Evolutionary conservation across 208 protist genomes (phyloP).

Genomic region (Vickermania ingenoplastis): DNA sequence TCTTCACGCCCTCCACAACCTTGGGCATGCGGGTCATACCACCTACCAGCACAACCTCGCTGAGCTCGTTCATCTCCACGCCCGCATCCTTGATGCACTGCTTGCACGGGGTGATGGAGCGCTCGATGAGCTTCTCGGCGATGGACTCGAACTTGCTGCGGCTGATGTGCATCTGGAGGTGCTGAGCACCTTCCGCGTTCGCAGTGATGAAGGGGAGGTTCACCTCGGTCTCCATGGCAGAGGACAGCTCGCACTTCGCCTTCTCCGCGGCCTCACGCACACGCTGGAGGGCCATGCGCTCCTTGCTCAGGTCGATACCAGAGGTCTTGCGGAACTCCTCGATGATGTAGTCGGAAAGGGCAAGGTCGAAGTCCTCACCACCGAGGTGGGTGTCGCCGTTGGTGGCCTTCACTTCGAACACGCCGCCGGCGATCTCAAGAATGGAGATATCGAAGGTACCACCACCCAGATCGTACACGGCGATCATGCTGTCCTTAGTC

Average conservation of each 20-base stretch:
- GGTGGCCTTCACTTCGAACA: conserved; percentile 97
- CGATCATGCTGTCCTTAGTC: conserved; percentile 27
- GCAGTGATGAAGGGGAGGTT: conserved; percentile 95
- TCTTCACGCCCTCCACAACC: conserved; percentile 71
- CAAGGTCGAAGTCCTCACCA: conserved; percentile 98
- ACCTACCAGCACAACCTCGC: conserved; percentile 94
- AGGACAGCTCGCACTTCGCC: conserved; percentile 97
- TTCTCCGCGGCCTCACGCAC: conserved; percentile 96
- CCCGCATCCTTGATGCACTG: conserved; percentile 86
- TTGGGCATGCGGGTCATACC: conserved; percentile 96
- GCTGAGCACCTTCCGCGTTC: conserved; percentile 80
- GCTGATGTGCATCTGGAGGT: conserved; percentile 77
- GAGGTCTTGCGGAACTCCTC: conserved; percentile 91
- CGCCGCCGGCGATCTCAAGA: conserved; percentile 91
- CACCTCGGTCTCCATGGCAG: conserved; percentile 81
- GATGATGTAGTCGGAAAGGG: conserved; percentile 83
- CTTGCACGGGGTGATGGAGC: conserved; percentile 18
- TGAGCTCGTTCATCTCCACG: conserved; percentile 73
- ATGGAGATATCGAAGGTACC: conserved; percentile 98
- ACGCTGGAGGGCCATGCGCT: conserved; percentile 93
- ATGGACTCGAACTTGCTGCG: conserved; percentile 91
- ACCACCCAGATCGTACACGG: conserved; percentile 80
- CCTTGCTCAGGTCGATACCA: conserved; percentile 89
- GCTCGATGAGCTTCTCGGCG: conserved; percentile 64
- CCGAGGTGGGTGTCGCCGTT: conserved; percentile 99